Evolutionary conservation across 768 basidiomycete genomes (phyloP).

Genomic region (Antrodiella citrinella): DNA sequence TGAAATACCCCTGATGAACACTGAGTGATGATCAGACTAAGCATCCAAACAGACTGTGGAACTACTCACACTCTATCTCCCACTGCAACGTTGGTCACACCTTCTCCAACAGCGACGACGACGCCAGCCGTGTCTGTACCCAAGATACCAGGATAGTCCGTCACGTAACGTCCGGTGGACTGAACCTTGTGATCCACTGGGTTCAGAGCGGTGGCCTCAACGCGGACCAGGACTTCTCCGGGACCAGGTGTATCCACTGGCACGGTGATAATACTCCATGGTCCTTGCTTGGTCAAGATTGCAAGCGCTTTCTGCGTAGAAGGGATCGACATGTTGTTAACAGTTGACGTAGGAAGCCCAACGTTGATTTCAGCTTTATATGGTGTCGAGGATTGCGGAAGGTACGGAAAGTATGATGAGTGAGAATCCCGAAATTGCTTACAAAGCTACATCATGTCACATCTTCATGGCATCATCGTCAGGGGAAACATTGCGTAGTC

Average conservation of each 20-base stretch:
- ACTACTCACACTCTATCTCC: constrained; percentile 33
- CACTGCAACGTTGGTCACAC: constrained; percentile 25
- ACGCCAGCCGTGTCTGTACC: constrained; percentile 24
- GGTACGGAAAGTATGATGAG: no score
- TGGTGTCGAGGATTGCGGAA: neutral
- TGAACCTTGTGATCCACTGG: constrained; percentile 6
- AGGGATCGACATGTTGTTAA: neutral
- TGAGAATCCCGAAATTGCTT: no score
- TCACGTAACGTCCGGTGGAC: constrained; percentile 14
- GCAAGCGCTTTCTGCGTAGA: constrained; percentile 1
- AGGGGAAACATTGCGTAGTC: neutral
- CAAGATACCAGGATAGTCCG: constrained; percentile 24
- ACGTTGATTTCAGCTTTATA: neutral
- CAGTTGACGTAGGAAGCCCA: neutral
- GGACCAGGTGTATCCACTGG: constrained; percentile 4
- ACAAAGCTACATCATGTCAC: neutral
- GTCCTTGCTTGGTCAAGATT: neutral
- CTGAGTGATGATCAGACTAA: constrained; percentile 10
- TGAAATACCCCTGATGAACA: constrained; percentile 17
- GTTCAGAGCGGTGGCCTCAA: constrained; percentile 3
- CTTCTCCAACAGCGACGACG: constrained; percentile 31
- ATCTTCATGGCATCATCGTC: neutral
- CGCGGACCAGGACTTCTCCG: constrained; percentile 4
- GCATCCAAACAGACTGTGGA: neutral
- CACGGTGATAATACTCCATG: neutral